A percentile compares a stretch with the other conserved stretches of the same genome.
Conservation (phyloP, 306 rosid species). For the Fagus crenata region DNA sequence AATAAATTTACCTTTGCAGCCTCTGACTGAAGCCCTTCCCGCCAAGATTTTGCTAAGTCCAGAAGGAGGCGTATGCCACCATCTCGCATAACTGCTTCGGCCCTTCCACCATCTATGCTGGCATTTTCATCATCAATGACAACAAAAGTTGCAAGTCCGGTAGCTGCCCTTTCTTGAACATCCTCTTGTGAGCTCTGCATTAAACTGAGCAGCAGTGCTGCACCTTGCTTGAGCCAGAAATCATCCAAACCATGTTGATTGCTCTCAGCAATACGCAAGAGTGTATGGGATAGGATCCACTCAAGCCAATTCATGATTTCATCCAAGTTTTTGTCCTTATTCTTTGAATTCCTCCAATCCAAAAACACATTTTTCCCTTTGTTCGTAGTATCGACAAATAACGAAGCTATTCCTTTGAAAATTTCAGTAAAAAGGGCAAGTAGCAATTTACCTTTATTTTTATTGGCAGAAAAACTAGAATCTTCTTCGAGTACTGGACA, state of each 20-base stretch:
- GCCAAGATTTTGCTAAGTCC: constrained; percentile 87
- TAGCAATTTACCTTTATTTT: constrained; percentile 72
- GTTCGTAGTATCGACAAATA: constrained; percentile 64
- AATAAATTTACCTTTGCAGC: constrained; percentile 79
- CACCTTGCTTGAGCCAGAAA: constrained; percentile 98
- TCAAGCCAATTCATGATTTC: constrained; percentile 95
- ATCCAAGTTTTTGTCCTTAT: constrained; percentile 60
- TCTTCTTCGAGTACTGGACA: constrained; percentile 86
- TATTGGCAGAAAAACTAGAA: constrained; percentile 54
- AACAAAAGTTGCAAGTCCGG: constrained; percentile 99
- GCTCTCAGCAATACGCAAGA: constrained; percentile 94
- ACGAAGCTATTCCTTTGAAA: constrained; percentile 73
- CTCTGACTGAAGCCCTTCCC: constrained; percentile 99
- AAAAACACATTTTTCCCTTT: constrained; percentile 75
- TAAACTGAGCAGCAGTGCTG: constrained; percentile 83
- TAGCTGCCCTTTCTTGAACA: constrained; percentile 99
- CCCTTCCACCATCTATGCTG: constrained; percentile 87
- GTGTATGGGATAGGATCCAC: constrained; percentile 97
- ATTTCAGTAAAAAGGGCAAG: constrained; percentile 79
- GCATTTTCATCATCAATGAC: constrained; percentile 98
- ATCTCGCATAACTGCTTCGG: constrained; percentile 96
- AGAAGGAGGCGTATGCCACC: constrained; percentile 96
- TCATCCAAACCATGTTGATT: constrained; percentile 84
- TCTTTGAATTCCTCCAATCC: constrained; percentile 74
- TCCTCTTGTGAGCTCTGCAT: constrained; percentile 98